Evolutionary conservation across 202 grass and related monocot species (phyloP).

Genomic region (Digitaria exilis): DNA sequence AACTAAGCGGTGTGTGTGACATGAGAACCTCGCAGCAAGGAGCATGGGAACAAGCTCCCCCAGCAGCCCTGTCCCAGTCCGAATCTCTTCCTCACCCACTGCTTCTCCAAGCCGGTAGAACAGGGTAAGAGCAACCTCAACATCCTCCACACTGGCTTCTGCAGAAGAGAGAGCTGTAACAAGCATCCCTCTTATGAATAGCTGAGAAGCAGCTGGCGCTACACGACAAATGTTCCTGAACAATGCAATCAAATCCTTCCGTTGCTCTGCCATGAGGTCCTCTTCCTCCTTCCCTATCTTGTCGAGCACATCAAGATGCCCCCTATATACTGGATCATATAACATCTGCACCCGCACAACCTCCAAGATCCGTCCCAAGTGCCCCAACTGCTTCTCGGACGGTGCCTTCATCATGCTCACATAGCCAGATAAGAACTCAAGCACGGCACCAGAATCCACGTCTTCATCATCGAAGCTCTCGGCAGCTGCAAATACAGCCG

Average conservation of each 20-base stretch:
- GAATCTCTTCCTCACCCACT: constrained; percentile 75
- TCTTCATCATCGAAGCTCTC: constrained; percentile 66
- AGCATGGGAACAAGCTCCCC: constrained; percentile 83
- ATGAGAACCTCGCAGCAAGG: constrained; percentile 72
- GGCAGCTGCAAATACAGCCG: constrained; percentile 76
- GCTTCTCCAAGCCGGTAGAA: constrained; percentile 79
- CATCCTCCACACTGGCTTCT: constrained; percentile 78
- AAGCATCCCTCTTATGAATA: constrained; percentile 77
- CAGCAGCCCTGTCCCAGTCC: constrained; percentile 60
- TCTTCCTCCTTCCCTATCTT: constrained; percentile 95
- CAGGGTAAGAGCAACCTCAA: constrained; percentile 77
- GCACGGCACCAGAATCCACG: constrained; percentile 64
- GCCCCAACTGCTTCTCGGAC: constrained; percentile 69
- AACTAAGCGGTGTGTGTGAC: constrained; percentile 87
- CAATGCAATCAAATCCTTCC: constrained; percentile 80
- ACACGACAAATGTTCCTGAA: constrained; percentile 89
- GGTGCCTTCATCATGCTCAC: constrained; percentile 76
- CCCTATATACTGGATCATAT: constrained; percentile 75
- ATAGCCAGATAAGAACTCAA: constrained; percentile 86
- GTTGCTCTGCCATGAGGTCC: constrained; percentile 75
- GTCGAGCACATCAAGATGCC: constrained; percentile 78
- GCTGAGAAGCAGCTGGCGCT: constrained; percentile 66
- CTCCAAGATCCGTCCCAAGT: constrained; percentile 75
- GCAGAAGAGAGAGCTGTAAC: constrained; percentile 59
- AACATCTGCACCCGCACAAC: constrained; percentile 73